These are phyloP conservation scores for Apiotrichum akiyoshidainum DNA, from an alignment of 1,284 basidiomycete genomes.

Conservation along the genomic window DNA sequence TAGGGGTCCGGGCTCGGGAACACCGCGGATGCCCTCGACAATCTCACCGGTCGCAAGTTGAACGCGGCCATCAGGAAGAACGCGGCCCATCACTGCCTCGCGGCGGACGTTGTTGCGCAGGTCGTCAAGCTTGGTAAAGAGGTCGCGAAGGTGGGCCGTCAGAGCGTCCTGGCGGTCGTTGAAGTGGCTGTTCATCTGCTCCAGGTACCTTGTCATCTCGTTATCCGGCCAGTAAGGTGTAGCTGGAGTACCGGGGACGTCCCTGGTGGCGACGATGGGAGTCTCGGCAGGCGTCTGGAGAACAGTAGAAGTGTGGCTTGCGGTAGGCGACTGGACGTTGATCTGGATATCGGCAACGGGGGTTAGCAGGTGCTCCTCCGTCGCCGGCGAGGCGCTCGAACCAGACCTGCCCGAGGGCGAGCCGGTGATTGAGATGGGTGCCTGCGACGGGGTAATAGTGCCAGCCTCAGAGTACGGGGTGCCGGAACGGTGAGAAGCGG, in stretches of 20 bases:
- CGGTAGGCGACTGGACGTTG: constrained; percentile 6
- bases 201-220: constrained; percentile 45
- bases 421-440: background rate
- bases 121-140: constrained; percentile 39
- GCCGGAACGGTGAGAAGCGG: background rate
- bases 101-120: constrained; percentile 42
- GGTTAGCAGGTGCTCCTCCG: constrained; percentile 1
- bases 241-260: background rate
- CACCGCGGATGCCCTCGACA: constrained; percentile 44
- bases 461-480: background rate
- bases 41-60: constrained; percentile 45
- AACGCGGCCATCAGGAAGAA: constrained; percentile 44
- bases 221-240: constrained; percentile 12
- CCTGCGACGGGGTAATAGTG: no score
- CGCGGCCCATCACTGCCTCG: constrained; percentile 37
- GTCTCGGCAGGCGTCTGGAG: background rate
- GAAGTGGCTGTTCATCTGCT: constrained; percentile 47
- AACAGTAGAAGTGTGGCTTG: background rate
- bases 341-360: constrained; percentile 3
- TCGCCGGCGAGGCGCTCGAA: background rate
- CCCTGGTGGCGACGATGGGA: background rate
- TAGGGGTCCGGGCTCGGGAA: constrained; percentile 11
- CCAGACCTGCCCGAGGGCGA: background rate
- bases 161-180: constrained; percentile 32
- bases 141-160: constrained; percentile 36